Evolutionary conservation across 2,329 filamentous ascomycete genomes (phyloP).

Genomic region (Epichloe elymi): DNA sequence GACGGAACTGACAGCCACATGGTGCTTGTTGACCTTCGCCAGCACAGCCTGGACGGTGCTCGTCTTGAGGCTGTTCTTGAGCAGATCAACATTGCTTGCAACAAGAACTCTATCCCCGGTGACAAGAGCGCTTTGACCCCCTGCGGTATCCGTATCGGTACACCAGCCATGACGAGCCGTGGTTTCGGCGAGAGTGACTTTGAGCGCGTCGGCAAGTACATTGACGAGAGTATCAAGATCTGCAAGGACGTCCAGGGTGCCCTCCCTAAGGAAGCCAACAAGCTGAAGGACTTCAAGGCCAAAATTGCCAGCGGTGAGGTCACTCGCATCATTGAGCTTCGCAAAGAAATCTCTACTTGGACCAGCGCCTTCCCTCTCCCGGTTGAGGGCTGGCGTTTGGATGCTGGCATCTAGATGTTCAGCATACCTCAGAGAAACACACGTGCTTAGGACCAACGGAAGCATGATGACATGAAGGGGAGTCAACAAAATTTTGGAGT

Average conservation of each 20-base stretch:
- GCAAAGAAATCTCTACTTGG: conserved; percentile 83
- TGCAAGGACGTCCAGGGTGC: conserved; percentile 74
- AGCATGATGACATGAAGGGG: not conserved
- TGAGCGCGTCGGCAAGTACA: conserved; percentile 77
- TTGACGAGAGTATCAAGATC: conserved; percentile 78
- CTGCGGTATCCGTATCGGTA: conserved; percentile 88
- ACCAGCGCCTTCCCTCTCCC: conserved; percentile 85
- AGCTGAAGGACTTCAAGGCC: conserved; percentile 98
- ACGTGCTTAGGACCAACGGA: not conserved
- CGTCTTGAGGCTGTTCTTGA: conserved; percentile 93
- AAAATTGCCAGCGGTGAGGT: conserved; percentile 72
- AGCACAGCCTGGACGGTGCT: conserved; percentile 77
- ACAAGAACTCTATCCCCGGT: conserved; percentile 97
- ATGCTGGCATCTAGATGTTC: conserved; percentile 40
- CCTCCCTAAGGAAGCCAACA: conserved; percentile 95
- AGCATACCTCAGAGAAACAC: not conserved
- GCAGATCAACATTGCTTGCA: conserved; percentile 97
- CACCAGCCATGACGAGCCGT: conserved; percentile 92
- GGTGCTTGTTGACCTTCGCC: conserved; percentile 87
- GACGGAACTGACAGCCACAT: conserved; percentile 97
- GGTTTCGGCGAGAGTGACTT: conserved; percentile 91
- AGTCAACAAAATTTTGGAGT: conserved; percentile 1
- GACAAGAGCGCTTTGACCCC: conserved; percentile 96
- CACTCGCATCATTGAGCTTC: conserved; percentile 68
- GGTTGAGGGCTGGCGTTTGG: conserved; percentile 56